Evolutionary conservation across 495 filamentous ascomycete species (phyloP).

Genomic region (Lindgomyces ingoldianus): DNA sequence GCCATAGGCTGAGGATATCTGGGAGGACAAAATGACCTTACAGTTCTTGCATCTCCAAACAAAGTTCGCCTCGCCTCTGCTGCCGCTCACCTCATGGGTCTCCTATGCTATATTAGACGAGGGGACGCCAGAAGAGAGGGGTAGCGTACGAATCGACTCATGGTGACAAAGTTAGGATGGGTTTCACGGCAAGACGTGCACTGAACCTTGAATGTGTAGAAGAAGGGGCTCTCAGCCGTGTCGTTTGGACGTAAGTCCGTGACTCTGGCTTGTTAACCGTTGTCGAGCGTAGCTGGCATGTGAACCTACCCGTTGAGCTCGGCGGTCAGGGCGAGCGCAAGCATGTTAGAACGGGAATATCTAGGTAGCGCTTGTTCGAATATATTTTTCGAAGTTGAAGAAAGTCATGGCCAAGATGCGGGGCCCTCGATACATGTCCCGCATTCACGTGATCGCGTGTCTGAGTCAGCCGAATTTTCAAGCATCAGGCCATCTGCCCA

Average conservation of each 20-base stretch:
- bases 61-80: conserved; percentile 93
- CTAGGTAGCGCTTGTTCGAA: too few relatives aligned
- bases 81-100: conserved; percentile 80
- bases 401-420: background rate
- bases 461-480: conserved; percentile 1
- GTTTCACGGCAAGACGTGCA: conserved; percentile 92
- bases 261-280: conserved; percentile 59
- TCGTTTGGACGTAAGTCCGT: conserved; percentile 86
- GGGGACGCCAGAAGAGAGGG: background rate
- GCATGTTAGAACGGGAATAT: conserved; percentile 55
- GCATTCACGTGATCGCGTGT: background rate
- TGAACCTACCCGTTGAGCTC: conserved; percentile 70
- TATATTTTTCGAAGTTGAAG: too few relatives aligned
- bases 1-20: background rate
- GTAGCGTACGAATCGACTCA: conserved; percentile 80
- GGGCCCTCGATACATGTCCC: background rate
- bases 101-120: conserved; percentile 57
- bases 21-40: conserved; percentile 39
- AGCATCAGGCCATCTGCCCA: background rate
- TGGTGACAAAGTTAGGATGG: conserved; percentile 82
- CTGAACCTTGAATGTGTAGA: conserved; percentile 94
- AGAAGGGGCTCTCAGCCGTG: conserved; percentile 76
- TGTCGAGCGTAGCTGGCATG: background rate
- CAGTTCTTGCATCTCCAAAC: conserved; percentile 96
- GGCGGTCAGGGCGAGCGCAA: conserved; percentile 74